Evolutionary conservation across 352 stramenopile species (phyloP).

Genomic region (Thraustochytrium sp.): DNA sequence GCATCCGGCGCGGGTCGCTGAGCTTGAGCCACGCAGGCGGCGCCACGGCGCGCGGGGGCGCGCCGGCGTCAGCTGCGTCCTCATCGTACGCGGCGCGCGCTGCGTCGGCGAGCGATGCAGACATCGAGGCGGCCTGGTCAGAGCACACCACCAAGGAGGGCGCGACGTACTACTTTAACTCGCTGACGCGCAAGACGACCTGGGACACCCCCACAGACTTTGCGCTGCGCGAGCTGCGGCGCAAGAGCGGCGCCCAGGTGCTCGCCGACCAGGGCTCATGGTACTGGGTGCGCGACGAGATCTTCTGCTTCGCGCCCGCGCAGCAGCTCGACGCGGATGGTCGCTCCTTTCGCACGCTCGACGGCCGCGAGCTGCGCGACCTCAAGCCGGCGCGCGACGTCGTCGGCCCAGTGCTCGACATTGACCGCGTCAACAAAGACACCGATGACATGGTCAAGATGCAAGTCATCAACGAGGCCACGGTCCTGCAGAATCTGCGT

Average conservation of each 20-base stretch:
- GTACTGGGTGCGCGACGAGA: slow-evolving; percentile 20
- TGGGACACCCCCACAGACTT: slow-evolving; percentile 37
- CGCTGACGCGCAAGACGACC: slow-evolving; percentile 25
- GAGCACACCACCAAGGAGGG: slow-evolving; percentile 16
- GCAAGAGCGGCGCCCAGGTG: not conserved
- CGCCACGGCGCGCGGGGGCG: not conserved
- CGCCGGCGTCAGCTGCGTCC: not conserved
- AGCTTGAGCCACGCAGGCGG: not conserved
- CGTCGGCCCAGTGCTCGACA: not conserved
- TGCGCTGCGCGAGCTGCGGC: not conserved
- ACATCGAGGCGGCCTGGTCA: slow-evolving; percentile 2
- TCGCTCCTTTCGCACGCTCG: not conserved
- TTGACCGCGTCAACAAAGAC: slow-evolving; percentile 21
- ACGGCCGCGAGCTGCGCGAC: not conserved
- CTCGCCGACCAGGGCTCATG: not conserved
- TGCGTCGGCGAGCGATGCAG: no score
- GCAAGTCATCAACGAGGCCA: slow-evolving; percentile 54
- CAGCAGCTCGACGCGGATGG: not conserved
- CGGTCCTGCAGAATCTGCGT: slow-evolving; percentile 63
- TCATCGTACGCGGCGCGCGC: no score
- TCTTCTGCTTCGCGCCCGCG: slow-evolving; percentile 9
- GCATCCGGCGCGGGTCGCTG: not conserved
- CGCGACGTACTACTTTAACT: slow-evolving; percentile 35
- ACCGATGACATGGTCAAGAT: slow-evolving; percentile 49
- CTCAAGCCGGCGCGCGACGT: not conserved